Base-by-base conservation (phyloP, 208 protist genomes). In the Trypanosoma theileri region DNA sequence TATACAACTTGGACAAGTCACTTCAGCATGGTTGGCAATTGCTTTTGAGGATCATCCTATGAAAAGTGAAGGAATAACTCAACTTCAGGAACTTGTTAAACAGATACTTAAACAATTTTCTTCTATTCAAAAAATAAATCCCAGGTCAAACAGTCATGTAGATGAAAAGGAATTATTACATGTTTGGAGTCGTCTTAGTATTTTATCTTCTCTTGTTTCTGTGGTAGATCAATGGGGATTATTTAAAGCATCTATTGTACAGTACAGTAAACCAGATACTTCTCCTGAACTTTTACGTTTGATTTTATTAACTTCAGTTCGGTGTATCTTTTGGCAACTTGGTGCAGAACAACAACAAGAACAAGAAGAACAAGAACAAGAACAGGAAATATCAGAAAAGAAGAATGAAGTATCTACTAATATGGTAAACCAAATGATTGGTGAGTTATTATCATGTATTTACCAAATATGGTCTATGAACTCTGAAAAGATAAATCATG, bases 61-160 rank as follows among this genome's bases (percentile, higher is more conserved):
- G 17, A 81, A 75, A 26, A 82, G n/a, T 41, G 81, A 85, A 52
- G 88, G 85, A 0, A 56, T 85, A 59, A 84, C 75, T 19, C 84
- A 96, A 53, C 53, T 96, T 60, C 75, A 87, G 62, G 84, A 91
- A 69, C 53, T 93, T 12, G 65, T 78, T n/a, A 83, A 81, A 56
- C 72, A 72, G 24, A 73, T 88, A 0, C 7, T 88, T 13, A 63
- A 72, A 48, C 86, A 93, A 57, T 64, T 91, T 21, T 42, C 57
- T 7, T 60, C 60, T 0, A 46, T 64, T 42, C 28, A 61, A 16
- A 71, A 67, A 45, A 26, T 17, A 31, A 48, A 16, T 9, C 40
- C 6, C 0, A 53, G 22, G 3, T 63, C 56, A 21, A 28, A 9
- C 12, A 52, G 48, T 52, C 45, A 59, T 35, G 24, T 26, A 17